phyloP scores from a whole-genome alignment of 257 asterid genomes.

The Anisodus tanguticus region DNA sequence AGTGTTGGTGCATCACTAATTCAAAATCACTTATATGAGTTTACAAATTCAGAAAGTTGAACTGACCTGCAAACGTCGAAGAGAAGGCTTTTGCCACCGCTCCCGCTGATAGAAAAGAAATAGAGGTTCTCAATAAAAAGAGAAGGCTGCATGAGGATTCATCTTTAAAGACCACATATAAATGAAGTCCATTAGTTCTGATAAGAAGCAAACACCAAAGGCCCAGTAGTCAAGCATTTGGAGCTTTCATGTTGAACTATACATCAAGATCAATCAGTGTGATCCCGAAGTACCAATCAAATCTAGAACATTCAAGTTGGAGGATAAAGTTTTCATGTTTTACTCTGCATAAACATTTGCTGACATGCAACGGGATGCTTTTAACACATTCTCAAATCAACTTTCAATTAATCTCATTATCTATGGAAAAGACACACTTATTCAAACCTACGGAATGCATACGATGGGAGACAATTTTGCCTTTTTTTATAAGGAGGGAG shows the following conservation, averaged over 20 bases:
- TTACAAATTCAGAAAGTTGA: slow-evolving; percentile 2
- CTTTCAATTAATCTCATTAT: slow-evolving; percentile 2
- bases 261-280: neutral
- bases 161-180: slow-evolving; percentile 24
- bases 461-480: neutral
- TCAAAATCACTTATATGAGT: neutral
- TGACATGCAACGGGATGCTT: neutral
- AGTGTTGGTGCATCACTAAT: neutral
- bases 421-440: neutral
- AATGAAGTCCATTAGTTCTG: neutral
- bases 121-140: slow-evolving; percentile 32
- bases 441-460: neutral
- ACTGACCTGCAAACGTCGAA: slow-evolving; percentile 94
- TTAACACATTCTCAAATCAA: slow-evolving; percentile 21
- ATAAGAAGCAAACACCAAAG: slow-evolving; percentile 18
- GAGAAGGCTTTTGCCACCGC: slow-evolving; percentile 91
- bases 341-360: neutral
- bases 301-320: neutral
- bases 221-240: slow-evolving; percentile 2
- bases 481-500: neutral
- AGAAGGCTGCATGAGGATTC: slow-evolving; percentile 22
- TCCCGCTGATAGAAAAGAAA: slow-evolving; percentile 67
- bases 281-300: neutral
- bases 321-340: neutral
- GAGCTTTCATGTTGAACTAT: slow-evolving; percentile 12